Evolutionary conservation across 2,329 filamentous ascomycete genomes (phyloP), one percentile per base, ranked within the genome.

Genomic region (Apiospora rasikravindrae): DNA sequence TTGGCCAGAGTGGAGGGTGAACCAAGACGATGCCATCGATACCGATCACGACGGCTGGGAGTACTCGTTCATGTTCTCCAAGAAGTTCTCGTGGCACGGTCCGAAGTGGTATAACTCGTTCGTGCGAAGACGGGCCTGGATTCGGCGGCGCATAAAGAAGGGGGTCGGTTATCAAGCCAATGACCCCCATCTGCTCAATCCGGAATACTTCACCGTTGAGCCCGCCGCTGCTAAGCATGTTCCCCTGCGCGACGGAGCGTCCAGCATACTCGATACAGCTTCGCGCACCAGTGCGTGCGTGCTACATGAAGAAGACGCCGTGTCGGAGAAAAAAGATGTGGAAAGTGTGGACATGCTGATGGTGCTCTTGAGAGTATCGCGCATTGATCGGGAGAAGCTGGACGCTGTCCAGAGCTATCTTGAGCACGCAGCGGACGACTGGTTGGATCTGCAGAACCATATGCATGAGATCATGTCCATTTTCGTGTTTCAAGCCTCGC

Each of bases 21-120:
- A 89, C 73, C 85, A 94, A 88, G 94, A 96, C 85, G 89, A 92
- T 2, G 92, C 93, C 73, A 91, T 93, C 14, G 71, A 79, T 33
- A 77, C 82, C 49, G 96, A 98, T 78, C 92, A 96, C 74, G 93
- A 96, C 74, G 96, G 96, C 4, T 99, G 96, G 96, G 93, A 97
- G 80, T 99, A 99, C 82, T 96, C 94, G 22, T 95, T 98, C 80
- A 92, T 93, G 75, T 99, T 98, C 80, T 86, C 86, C 75, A 90
- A 88, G 73, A 86, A 84, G 57, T 94, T 93, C 75, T 90, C 91
- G 2, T 99, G 96, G 96, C 96, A 99, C 81, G 92, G 92, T 3
- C 93, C 93, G 24, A 92, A 90, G 37, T 98, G 96, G 95, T 98
- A 94, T 82, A 96, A 95, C 81, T 97, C 94, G 1, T 99, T 96